Evolutionary conservation across 805 yeast species (phyloP).

Genomic region (Candida sakaeoensis): DNA sequence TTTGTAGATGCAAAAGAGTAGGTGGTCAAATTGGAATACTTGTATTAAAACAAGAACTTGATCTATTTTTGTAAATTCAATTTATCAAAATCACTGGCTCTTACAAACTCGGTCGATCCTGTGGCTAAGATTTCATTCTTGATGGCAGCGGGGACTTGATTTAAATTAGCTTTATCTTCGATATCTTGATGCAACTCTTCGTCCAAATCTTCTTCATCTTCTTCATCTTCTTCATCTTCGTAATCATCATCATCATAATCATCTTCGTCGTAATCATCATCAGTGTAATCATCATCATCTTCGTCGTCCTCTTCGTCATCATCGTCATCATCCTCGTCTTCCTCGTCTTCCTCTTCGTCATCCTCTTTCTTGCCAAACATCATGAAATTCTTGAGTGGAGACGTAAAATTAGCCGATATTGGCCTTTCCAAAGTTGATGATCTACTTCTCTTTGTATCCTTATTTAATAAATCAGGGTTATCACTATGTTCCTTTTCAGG

Average conservation of each 20-base stretch:
- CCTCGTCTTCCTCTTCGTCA: slow-evolving; percentile 8
- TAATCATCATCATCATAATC: slow-evolving; percentile 16
- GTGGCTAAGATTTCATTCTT: slow-evolving; percentile 5
- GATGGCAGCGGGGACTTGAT: neutral
- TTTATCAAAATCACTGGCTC: slow-evolving; percentile 12
- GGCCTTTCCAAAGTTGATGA: slow-evolving; percentile 27
- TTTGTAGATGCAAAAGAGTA: no score
- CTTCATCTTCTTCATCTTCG: slow-evolving; percentile 14
- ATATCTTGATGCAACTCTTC: slow-evolving; percentile 8
- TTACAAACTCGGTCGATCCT: slow-evolving; percentile 9
- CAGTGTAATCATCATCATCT: slow-evolving; percentile 29
- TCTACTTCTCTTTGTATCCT: slow-evolving; percentile 13
- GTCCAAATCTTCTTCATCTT: slow-evolving; percentile 15
- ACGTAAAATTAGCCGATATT: slow-evolving; percentile 30
- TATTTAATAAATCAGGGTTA: slow-evolving; percentile 8
- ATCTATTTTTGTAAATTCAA: slow-evolving; percentile 2
- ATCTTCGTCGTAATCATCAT: slow-evolving; percentile 22
- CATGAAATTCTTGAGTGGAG: slow-evolving; percentile 42
- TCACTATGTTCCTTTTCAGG: slow-evolving; percentile 6
- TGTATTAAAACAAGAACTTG: no score
- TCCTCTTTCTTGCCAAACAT: slow-evolving; percentile 28
- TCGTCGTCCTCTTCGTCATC: slow-evolving; percentile 23
- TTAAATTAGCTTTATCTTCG: neutral
- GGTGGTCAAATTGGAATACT: no score
- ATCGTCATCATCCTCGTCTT: slow-evolving; percentile 15